Conservation (phyloP, 2,329 filamentous ascomycete species). For the Trichophyton mentagrophytes region DNA sequence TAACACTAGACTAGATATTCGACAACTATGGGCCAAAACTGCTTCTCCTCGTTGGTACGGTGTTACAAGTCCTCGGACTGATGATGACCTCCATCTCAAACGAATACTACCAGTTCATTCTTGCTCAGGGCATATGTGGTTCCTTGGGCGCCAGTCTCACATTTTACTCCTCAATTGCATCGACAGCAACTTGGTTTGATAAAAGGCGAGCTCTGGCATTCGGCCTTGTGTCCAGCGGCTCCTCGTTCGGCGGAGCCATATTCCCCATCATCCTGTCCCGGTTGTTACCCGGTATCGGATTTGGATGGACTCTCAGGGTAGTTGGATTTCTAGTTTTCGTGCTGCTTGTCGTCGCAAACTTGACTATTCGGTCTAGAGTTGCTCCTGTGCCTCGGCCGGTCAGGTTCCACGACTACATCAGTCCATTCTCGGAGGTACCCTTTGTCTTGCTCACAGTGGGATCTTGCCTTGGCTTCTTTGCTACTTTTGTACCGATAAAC, state of each 20-base stretch:
- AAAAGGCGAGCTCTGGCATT: constrained; percentile 41
- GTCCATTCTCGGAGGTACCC: constrained; percentile 35
- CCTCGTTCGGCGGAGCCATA: constrained; percentile 46
- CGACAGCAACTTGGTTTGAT: constrained; percentile 41
- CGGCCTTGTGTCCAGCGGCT: constrained; percentile 43
- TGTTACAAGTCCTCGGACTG: constrained; percentile 45
- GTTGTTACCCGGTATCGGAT: constrained; percentile 41
- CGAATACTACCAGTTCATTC: constrained; percentile 46
- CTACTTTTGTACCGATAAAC: constrained; percentile 48
- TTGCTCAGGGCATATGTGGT: constrained; percentile 43
- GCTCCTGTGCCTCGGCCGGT: constrained; percentile 15
- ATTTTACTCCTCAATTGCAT: constrained; percentile 34
- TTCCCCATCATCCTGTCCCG: constrained; percentile 49
- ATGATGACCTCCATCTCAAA: constrained; percentile 46
- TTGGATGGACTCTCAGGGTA: constrained; percentile 46
- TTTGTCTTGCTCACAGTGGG: constrained; percentile 35
- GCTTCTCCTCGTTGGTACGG: constrained; percentile 39
- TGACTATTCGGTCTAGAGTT: constrained; percentile 40
- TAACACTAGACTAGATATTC: constrained; percentile 39
- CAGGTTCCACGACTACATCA: constrained; percentile 2
- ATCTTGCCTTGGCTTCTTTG: constrained; percentile 45
- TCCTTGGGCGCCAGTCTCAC: constrained; percentile 39
- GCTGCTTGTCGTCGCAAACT: constrained; percentile 40
- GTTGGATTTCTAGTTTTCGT: constrained; percentile 49
- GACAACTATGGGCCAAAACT: constrained; percentile 50